A percentile compares a stretch with the other conserved stretches of the same genome.
phyloP scores from a whole-genome alignment of 140 eudicot genomes.

The Stevia rebaudiana region DNA sequence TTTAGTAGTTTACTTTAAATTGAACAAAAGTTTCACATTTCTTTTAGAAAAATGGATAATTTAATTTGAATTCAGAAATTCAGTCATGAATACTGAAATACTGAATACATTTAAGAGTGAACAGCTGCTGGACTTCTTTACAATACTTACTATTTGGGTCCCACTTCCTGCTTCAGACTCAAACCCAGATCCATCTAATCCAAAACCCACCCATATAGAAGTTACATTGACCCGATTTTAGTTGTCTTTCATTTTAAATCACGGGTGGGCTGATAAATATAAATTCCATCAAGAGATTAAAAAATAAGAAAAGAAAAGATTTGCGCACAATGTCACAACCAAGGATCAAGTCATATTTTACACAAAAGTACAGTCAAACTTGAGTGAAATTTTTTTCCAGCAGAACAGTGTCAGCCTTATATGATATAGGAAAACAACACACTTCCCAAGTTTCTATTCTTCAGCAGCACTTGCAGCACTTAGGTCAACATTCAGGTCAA shows the following conservation, averaged over 20 bases:
- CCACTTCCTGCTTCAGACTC: neutral
- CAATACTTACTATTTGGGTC: too few species aligned
- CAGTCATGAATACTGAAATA: too few species aligned
- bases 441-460: constrained; percentile 44
- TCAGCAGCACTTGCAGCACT: constrained; percentile 99
- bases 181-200: neutral
- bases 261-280: too few species aligned
- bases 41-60: too few species aligned
- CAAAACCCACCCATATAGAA: neutral
- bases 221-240: too few species aligned
- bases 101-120: too few species aligned
- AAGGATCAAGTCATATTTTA: constrained; percentile 29
- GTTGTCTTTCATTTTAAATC: too few species aligned
- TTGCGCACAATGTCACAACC: constrained; percentile 8
- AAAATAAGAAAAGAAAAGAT: neutral
- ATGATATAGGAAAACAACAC: constrained; percentile 10
- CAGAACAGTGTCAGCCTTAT: neutral
- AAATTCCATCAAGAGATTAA: constrained; percentile 1
- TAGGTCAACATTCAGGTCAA: constrained; percentile 83
- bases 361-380: constrained; percentile 23
- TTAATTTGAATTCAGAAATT: too few species aligned
- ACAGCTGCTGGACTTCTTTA: too few species aligned
- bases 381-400: constrained; percentile 25
- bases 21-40: too few species aligned
- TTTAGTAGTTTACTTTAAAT: too few species aligned